These are phyloP conservation scores for Astrothelium macrocarpum DNA, from an alignment of 495 filamentous ascomycete genomes.

Conservation along the genomic window DNA sequence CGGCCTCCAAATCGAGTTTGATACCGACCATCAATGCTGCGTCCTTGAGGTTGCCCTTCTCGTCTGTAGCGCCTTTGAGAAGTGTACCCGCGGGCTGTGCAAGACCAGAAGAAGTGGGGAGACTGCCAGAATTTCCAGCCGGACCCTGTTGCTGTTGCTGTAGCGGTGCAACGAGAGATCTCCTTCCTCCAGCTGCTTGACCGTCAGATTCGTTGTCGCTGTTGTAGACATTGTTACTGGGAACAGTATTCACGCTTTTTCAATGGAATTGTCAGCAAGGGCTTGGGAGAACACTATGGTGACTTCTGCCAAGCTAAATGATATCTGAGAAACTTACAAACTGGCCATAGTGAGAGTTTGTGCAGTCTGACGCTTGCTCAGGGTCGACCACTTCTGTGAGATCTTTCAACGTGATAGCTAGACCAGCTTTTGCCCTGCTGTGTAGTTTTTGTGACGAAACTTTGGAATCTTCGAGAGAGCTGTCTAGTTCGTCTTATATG, in stretches of 20 bases:
- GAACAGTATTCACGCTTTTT: conserved; percentile 11
- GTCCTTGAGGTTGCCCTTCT: conserved; percentile 36
- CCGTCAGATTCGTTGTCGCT: conserved; percentile 20
- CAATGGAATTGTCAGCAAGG: conserved; percentile 1
- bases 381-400: neutral
- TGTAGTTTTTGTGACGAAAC: neutral
- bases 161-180: conserved; percentile 17
- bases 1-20: conserved; percentile 40
- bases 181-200: conserved; percentile 20
- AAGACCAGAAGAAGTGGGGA: conserved; percentile 33
- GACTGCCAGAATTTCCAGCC: conserved; percentile 6
- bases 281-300: neutral
- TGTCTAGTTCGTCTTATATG: neutral
- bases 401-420: neutral
- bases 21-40: conserved; percentile 38
- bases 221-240: conserved; percentile 12
- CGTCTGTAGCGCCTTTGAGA: conserved; percentile 35
- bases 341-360: neutral
- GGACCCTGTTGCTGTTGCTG: conserved; percentile 10
- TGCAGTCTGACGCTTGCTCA: neutral
- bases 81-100: conserved; percentile 36
- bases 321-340: neutral
- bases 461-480: neutral
- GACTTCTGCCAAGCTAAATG: neutral
- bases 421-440: neutral